Base-by-base conservation (phyloP, 345 rosid species). In the Limnanthes douglasii region DNA sequence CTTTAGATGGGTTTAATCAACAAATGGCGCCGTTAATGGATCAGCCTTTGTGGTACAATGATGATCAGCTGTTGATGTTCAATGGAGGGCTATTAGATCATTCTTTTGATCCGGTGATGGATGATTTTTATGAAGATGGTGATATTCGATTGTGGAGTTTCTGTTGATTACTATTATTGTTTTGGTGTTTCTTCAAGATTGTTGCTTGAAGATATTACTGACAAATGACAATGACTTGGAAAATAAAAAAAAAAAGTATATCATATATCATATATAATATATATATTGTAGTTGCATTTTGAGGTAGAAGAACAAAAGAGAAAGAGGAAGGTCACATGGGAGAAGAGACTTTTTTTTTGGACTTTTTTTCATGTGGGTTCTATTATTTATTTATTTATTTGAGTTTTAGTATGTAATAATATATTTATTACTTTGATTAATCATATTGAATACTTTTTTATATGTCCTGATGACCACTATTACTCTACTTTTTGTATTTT, bases 111-210 rank as follows among this genome's bases (percentile, higher is more conserved):
- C 61, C 68, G 5, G 33, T 8, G 18, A 22, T 57, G 14, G 85
- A 82, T 50, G 82, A 75, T 53, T 62, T 71, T 27, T 56, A 59
- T 31, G 81, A 73, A 37, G 83, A 73, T 48, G 70, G 61, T 11
- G 83, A 82, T 43, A 66, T 86, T 60, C 69, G 67, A 40, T 59
- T 86, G 12, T 86, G 97, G 97, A 82, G 67, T 54, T 86, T 86
- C 58, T 60, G 74, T 53, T 67, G 63, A 67, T 34, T 46, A n/a
- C n/a, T 39, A 24, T 1, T 25, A 15, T 40, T 45, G 34, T 41
- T 54, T 41, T 6, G n/a, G 5, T 0, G 23, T 40, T 48, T 55
- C 46, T 38, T 41, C 48, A 27, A 21, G 27, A 40, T 55, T 35
- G 21, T 54, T 46, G 32, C 43, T 34, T 34, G 54, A 18, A 28